phyloP scores from a whole-genome alignment of 352 stramenopile species.

The Pythium monospermum region DNA sequence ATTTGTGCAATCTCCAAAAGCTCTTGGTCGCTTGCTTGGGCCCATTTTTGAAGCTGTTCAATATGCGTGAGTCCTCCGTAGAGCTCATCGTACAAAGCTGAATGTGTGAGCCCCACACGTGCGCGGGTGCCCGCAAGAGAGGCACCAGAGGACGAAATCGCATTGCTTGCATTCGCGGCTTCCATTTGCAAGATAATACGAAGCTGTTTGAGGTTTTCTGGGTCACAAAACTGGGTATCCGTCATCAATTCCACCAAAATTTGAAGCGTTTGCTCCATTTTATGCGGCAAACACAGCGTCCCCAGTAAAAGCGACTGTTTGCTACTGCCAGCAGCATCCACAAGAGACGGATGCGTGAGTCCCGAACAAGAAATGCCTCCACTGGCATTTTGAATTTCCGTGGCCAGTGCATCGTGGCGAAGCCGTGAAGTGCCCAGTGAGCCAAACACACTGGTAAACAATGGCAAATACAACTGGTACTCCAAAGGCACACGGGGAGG shows the following conservation, averaged over 20 bases:
- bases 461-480: conserved; percentile 60
- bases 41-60: conserved; percentile 68
- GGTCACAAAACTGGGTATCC: conserved; percentile 68
- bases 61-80: conserved; percentile 73
- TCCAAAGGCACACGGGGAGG: conserved; percentile 35
- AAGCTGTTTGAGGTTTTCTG: conserved; percentile 69
- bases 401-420: conserved; percentile 62
- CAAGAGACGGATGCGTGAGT: conserved; percentile 50
- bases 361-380: conserved; percentile 63
- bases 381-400: conserved; percentile 70
- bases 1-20: conserved; percentile 45
- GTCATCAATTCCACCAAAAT: conserved; percentile 56
- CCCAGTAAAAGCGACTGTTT: conserved; percentile 56
- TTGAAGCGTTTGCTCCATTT: conserved; percentile 56
- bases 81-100: conserved; percentile 55
- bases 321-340: conserved; percentile 34
- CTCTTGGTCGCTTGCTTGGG: conserved; percentile 62
- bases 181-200: conserved; percentile 72
- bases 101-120: conserved; percentile 49
- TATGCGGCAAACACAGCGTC: conserved; percentile 71
- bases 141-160: conserved; percentile 67
- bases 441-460: conserved; percentile 70
- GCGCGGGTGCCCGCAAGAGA: conserved; percentile 50
- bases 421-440: conserved; percentile 67
- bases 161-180: conserved; percentile 57